Base-by-base conservation (phyloP, 1,284 basidiomycete genomes). In the Peniophora sp. region DNA sequence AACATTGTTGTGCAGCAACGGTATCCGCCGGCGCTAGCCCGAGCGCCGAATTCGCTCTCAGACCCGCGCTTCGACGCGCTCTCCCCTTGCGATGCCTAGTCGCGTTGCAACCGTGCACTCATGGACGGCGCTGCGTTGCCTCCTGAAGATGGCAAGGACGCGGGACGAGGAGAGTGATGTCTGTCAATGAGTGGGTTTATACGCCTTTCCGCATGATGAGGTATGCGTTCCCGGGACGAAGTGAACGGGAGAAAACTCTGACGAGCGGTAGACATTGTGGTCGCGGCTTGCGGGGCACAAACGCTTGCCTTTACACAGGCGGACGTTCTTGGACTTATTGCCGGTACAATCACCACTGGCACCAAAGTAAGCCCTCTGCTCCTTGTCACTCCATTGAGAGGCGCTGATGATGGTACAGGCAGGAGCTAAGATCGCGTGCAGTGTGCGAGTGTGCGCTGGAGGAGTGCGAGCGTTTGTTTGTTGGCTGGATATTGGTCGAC, bases 121-220 rank as follows among this genome's bases (percentile, higher is more conserved):
- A 75, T 25, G 11, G 56, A 57, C 19, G 56, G 53, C 2, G 55
- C 27, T 12, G 12, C 27, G 5, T 12, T 12, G 12, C 27, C 27
- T 32, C 5, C 12, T 32, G 61, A 70, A 50, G 58, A 59, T 19
- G 55, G 64, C 45, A 55, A 61, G 22, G 24, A 32, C 0, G 49
- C 36, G 16, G 50, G 36, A 55, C 61, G 49, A 56, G 55, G 56
- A 75, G 81, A 56, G 77, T 79, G 14, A 93, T 97, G 69, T 97
- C 93, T 69, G 84, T 86, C 56, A 97, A 96, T 69, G 92, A 89
- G 34, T 77, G 83, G 39, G 92, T 92, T 63, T 99, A 97, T 70
- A 80, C 84, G 12, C 71, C 97, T 44, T 69, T 97, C 60, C 81
- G 95, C 36, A 71, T 96, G 45, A 67, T 97, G 87, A 95, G 79